Conservation (phyloP, 176 grass and related monocot genomes). For the Puccinellia tenuiflora region DNA sequence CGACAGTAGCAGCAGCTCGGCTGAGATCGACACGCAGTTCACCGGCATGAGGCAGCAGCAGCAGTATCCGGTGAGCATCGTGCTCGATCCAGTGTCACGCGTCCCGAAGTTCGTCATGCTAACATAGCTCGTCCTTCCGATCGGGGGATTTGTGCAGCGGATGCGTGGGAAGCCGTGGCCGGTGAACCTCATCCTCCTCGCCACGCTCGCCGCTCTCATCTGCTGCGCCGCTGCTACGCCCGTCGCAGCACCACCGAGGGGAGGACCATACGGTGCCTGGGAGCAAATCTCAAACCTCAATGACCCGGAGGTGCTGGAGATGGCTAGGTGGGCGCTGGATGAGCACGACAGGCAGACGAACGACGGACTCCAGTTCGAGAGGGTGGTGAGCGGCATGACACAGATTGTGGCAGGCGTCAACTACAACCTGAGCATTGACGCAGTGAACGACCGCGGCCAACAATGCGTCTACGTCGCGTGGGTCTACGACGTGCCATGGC, state of each 20-base stretch:
- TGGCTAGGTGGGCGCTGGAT: background rate
- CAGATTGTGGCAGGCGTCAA: background rate
- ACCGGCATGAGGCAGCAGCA: background rate
- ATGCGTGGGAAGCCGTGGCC: constrained; percentile 28
- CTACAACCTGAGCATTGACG: background rate
- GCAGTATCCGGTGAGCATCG: constrained; percentile 30
- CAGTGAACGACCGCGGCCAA: background rate
- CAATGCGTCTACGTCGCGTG: background rate
- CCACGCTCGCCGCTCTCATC: background rate
- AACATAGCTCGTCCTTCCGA: background rate
- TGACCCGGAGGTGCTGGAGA: background rate
- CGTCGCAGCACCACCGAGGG: too few relatives aligned
- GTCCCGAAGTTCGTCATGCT: background rate
- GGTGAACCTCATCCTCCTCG: background rate
- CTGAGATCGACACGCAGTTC: too few relatives aligned
- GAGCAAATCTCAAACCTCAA: background rate
- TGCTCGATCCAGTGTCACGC: background rate
- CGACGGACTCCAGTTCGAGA: background rate
- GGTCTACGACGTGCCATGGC: background rate
- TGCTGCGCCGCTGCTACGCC: background rate
- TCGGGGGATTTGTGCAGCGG: background rate
- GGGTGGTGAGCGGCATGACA: background rate
- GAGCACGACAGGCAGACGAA: background rate
- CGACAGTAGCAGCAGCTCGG: too few relatives aligned
- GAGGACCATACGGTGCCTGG: background rate